phyloP scores from a whole-genome alignment of 441 rosid species.

The Mallotus repandus region DNA sequence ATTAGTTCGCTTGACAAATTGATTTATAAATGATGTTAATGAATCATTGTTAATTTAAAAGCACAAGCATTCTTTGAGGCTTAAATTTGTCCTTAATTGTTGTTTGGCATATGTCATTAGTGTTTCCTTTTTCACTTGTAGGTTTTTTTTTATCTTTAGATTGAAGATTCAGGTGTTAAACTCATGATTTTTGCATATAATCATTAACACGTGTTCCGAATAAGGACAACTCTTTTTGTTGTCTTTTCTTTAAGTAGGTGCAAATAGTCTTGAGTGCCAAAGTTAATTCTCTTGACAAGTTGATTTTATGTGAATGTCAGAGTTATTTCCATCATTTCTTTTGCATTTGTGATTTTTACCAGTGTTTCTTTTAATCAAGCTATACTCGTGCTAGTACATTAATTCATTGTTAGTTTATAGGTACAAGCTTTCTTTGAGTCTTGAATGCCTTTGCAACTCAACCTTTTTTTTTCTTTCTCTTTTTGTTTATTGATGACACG shows the following conservation, averaged over 20 bases:
- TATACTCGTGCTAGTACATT: neutral
- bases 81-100: neutral
- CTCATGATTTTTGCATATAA: neutral
- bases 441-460: no score
- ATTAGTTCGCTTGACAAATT: no score
- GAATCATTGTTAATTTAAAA: no score
- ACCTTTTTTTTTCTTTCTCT: no score
- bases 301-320: neutral
- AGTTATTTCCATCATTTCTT: neutral
- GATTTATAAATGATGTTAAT: no score
- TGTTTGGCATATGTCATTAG: neutral
- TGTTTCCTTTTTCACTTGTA: neutral
- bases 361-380: slow-evolving; percentile 1
- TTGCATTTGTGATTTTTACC: neutral
- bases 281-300: neutral
- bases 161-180: neutral
- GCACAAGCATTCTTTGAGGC: neutral
- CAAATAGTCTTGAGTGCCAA: neutral
- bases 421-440: neutral
- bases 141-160: no score
- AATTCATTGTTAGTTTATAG: neutral
- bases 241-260: neutral
- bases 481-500: no score
- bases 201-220: neutral
- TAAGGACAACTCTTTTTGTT: neutral